Conservation (phyloP, 371 early-diverging fungal species). For the Mucor saturninus region DNA sequence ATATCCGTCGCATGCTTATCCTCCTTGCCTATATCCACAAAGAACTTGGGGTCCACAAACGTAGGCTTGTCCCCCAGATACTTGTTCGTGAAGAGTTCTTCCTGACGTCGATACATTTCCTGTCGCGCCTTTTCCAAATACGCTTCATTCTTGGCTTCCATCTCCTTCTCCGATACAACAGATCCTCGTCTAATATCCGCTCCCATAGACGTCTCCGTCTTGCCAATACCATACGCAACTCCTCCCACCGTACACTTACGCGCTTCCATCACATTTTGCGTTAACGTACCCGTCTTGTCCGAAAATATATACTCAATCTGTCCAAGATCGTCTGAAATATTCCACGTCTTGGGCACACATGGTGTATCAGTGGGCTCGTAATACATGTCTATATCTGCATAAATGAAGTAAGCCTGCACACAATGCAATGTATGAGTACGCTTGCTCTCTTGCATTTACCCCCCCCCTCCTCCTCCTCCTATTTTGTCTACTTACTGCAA, state of each 20-base stretch:
- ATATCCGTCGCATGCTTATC: slow-evolving; percentile 34
- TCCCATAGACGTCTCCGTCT: slow-evolving; percentile 43
- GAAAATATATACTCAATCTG: slow-evolving; percentile 94
- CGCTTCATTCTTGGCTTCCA: slow-evolving; percentile 9
- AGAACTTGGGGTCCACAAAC: slow-evolving; percentile 50
- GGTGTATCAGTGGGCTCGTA: slow-evolving; percentile 76
- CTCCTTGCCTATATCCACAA: slow-evolving; percentile 34
- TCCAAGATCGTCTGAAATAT: slow-evolving; percentile 82
- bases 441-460: no score
- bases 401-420: slow-evolving; percentile 73
- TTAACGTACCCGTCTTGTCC: slow-evolving; percentile 91
- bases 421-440: not conserved
- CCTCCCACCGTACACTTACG: slow-evolving; percentile 85
- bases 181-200: slow-evolving; percentile 51
- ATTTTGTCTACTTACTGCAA: slow-evolving; percentile 35
- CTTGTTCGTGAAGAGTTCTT: slow-evolving; percentile 38
- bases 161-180: slow-evolving; percentile 14
- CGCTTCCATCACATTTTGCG: slow-evolving; percentile 82
- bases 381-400: slow-evolving; percentile 87
- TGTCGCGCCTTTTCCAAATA: slow-evolving; percentile 30
- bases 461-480: no score
- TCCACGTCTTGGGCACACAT: slow-evolving; percentile 89
- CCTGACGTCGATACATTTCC: slow-evolving; percentile 47
- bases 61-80: slow-evolving; percentile 46
- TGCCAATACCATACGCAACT: slow-evolving; percentile 72